Percentiles rank a stretch among this genome's conserved stretches.
Conservation (phyloP, 2,329 filamentous ascomycete genomes). For the Pseudocercospora crystallina region DNA sequence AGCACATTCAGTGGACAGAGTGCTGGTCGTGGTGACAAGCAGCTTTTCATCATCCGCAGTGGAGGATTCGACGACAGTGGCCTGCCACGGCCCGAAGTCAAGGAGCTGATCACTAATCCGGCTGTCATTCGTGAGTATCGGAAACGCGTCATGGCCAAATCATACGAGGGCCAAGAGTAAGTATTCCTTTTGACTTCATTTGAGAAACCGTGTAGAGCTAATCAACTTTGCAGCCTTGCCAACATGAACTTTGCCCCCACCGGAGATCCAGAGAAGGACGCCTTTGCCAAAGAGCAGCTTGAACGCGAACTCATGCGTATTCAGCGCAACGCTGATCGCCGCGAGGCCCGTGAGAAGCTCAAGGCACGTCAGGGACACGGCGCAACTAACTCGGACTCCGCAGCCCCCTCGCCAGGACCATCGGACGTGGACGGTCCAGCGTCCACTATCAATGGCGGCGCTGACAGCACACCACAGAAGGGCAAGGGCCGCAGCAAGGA, state of each 20-base stretch:
- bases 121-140: conserved; percentile 87
- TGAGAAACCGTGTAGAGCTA: not conserved
- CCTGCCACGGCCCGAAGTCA: conserved; percentile 42
- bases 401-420: conserved; percentile 44
- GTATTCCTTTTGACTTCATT: not conserved
- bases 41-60: conserved; percentile 72
- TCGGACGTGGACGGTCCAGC: conserved; percentile 47
- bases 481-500: conserved; percentile 59
- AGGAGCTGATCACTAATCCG: conserved; percentile 56
- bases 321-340: conserved; percentile 85
- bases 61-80: conserved; percentile 60
- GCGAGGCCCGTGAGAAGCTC: conserved; percentile 85
- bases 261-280: conserved; percentile 66
- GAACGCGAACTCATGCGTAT: conserved; percentile 77
- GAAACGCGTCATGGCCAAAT: conserved; percentile 69
- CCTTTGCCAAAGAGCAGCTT: conserved; percentile 58
- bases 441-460: conserved; percentile 18
- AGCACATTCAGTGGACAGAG: conserved; percentile 52
- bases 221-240: not conserved
- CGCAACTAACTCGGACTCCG: conserved; percentile 46
- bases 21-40: conserved; percentile 55
- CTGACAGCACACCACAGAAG: conserved; percentile 28
- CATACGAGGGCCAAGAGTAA: conserved; percentile 71
- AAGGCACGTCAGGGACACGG: conserved; percentile 57
- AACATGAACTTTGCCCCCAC: conserved; percentile 60